phyloP scores from a whole-genome alignment of 805 yeast species.

The Saturnispora mendoncae region DNA sequence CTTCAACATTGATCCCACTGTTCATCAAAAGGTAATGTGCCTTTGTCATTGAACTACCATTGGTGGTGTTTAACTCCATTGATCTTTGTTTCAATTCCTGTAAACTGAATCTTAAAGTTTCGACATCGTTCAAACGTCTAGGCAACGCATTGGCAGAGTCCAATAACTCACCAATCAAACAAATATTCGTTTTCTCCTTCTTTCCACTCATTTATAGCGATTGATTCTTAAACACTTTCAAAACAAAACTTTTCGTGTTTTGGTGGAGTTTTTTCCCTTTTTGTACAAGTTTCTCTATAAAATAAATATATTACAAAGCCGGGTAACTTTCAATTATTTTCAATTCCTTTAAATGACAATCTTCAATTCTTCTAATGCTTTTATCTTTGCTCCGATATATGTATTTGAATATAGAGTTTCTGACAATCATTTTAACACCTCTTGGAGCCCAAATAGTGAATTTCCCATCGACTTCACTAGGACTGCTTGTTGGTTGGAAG shows the following conservation, averaged over 20 bases:
- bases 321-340: constrained; percentile 17
- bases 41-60: constrained; percentile 37
- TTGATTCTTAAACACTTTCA: too few relatives aligned
- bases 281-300: neutral
- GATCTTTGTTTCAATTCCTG: constrained; percentile 70
- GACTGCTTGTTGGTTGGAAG: constrained; percentile 48
- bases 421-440: constrained; percentile 43
- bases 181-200: constrained; percentile 4
- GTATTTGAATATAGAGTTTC: constrained; percentile 29
- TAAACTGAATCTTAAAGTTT: constrained; percentile 72
- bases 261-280: too few relatives aligned
- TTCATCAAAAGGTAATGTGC: constrained; percentile 87
- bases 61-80: constrained; percentile 40
- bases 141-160: constrained; percentile 77
- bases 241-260: too few relatives aligned
- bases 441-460: constrained; percentile 47
- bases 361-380: constrained; percentile 13
- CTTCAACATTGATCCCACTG: constrained; percentile 81
- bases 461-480: constrained; percentile 21
- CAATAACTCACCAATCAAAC: constrained; percentile 55
- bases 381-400: constrained; percentile 20
- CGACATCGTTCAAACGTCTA: constrained; percentile 52
- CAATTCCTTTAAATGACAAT: constrained; percentile 19
- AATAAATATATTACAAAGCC: constrained; percentile 4
- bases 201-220: neutral